Evolutionary conservation across 495 filamentous ascomycete genomes (phyloP), one percentile per base, ranked within the genome.

Genomic region (Parachaetomium inaequale): DNA sequence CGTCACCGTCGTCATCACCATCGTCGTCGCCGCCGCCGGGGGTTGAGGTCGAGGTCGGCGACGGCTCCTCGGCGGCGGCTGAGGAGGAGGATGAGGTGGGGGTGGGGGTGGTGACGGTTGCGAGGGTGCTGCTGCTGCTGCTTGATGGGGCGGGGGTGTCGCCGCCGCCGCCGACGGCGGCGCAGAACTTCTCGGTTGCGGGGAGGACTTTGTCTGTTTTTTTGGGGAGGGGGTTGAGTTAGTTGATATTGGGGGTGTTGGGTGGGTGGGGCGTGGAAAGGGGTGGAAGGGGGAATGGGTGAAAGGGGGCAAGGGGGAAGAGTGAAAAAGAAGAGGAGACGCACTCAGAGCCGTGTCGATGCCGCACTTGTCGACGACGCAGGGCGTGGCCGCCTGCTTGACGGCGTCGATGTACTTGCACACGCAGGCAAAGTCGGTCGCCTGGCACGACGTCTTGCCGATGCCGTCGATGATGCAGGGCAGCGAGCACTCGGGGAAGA

Each of bases 401-500:
- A 81, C 61, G 31, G 63, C 45, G 32, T 70, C 65, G 43, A 70
- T 64, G 63, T 78, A 68, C 36, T 51, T 54, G 71, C 80, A 82
- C 63, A 77, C 72, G 70, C 80, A 82, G 43, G 64, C 46, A 65
- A 72, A 74, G 71, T 82, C 78, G 56, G 61, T 64, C 29, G 40
- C 29, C 23, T 36, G 61, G 69, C 78, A 81, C 40, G 76, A 76
- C 55, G 70, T 59, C 43, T 64, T 42, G 36, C 43, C 59, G 53
- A 78, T 68, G 46, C 73, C 68, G 5, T 61, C 32, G 51, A 42
- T 57, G 64, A 82, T 78, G 68, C 78, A 80, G 12, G 62, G 45
- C 3, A 66, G 66, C 15, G 74, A 73, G 69, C 80, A 81, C 8
- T 62, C 17, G 59, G 79, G 79, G 58, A 81, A 70, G 56, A 68